phyloP scores from a whole-genome alignment of 129 eudicot species.

The Helianthus annuus region DNA sequence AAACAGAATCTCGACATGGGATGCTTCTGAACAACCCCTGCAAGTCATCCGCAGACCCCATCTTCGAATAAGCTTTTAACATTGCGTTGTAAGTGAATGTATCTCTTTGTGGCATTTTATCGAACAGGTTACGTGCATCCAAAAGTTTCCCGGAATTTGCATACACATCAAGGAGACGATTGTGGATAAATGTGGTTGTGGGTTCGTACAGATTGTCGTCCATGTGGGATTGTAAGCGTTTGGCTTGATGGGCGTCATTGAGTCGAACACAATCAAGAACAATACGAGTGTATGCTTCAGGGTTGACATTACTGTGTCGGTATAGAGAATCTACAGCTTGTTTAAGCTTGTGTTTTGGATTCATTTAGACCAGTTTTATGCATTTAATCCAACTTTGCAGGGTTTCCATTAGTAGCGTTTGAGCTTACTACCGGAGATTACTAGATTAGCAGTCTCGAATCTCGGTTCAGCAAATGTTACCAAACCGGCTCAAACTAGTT shows the following conservation, averaged over 20 bases:
- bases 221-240: constrained; percentile 54
- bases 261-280: constrained; percentile 49
- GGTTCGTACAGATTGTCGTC: constrained; percentile 48
- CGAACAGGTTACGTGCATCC: constrained; percentile 48
- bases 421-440: too few species aligned
- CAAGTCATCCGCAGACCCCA: constrained; percentile 34
- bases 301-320: constrained; percentile 30
- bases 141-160: constrained; percentile 29
- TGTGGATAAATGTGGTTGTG: constrained; percentile 44
- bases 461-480: too few species aligned
- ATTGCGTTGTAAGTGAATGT: constrained; percentile 42
- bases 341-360: constrained; percentile 39
- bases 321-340: constrained; percentile 50
- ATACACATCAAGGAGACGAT: constrained; percentile 43
- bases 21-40: constrained; percentile 32
- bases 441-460: too few species aligned
- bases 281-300: constrained; percentile 46
- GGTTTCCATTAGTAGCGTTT: too few species aligned
- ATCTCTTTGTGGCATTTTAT: constrained; percentile 41
- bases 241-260: constrained; percentile 45
- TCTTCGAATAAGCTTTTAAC: constrained; percentile 41
- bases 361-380: constrained; percentile 18
- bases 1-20: constrained; percentile 43
- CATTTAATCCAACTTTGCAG: too few species aligned
- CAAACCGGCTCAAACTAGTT: too few species aligned